Evolutionary conservation across 352 stramenopile species (phyloP).

Genomic region (Stramenopiles sp.): DNA sequence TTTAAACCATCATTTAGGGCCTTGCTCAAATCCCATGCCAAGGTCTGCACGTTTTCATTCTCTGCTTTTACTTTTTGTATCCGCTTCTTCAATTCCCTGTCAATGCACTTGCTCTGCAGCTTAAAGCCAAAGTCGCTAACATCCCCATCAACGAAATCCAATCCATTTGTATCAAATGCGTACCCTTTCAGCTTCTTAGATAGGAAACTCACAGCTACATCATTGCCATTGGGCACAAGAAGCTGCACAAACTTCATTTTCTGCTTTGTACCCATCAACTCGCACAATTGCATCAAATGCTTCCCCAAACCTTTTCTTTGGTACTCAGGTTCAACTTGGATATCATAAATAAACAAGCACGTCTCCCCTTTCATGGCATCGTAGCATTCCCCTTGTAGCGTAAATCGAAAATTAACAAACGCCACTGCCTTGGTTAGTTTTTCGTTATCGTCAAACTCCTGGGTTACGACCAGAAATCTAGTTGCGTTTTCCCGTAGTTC

Average conservation of each 20-base stretch:
- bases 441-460: neutral
- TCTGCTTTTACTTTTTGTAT: too few species aligned
- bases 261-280: constrained; percentile 20
- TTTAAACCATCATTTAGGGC: too few species aligned
- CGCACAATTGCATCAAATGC: constrained; percentile 22
- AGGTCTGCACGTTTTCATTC: too few species aligned
- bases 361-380: too few species aligned
- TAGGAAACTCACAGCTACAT: constrained; percentile 17
- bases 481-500: constrained; percentile 27
- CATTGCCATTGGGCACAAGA: constrained; percentile 23
- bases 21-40: too few species aligned
- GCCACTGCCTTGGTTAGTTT: constrained; percentile 17
- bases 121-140: neutral
- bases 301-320: constrained; percentile 26
- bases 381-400: constrained; percentile 22
- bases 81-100: neutral
- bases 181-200: constrained; percentile 17
- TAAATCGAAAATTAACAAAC: constrained; percentile 34
- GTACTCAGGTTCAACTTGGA: constrained; percentile 28
- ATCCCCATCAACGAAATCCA: neutral
- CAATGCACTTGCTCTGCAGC: neutral
- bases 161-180: constrained; percentile 16
- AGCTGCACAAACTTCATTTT: constrained; percentile 22
- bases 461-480: constrained; percentile 24
- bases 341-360: constrained; percentile 35